Conservation (phyloP, 139 green algal species). For the Choricystis sp. region DNA sequence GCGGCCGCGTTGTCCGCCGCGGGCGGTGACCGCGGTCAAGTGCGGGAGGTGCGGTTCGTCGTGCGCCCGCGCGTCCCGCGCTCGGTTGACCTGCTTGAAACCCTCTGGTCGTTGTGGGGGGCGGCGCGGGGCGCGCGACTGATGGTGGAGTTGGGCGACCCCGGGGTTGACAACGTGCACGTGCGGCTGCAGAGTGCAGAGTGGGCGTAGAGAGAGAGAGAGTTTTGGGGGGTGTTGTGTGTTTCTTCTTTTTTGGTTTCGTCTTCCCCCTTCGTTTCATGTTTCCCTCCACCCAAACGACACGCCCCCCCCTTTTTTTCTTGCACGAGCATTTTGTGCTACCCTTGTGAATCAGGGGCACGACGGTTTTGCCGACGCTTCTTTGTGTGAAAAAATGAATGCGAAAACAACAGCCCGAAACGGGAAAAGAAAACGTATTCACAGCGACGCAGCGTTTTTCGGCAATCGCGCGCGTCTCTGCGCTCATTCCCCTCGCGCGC, state of each 20-base stretch:
- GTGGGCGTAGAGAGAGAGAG: background rate
- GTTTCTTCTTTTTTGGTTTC: background rate
- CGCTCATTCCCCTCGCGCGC: too few species aligned
- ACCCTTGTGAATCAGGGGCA: too few species aligned
- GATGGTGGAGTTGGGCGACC: background rate
- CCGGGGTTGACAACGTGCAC: background rate
- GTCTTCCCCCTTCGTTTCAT: background rate
- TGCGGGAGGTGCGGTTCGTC: background rate
- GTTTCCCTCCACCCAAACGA: background rate
- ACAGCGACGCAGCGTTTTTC: too few species aligned
- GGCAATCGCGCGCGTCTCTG: too few species aligned
- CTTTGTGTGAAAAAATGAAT: too few species aligned
- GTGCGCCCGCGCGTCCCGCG: background rate
- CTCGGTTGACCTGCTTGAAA: background rate
- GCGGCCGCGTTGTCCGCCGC: background rate
- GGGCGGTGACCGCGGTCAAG: too few species aligned
- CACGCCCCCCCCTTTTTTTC: too few species aligned
- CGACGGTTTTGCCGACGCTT: too few species aligned
- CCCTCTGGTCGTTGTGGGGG: background rate
- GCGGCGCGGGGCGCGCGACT: too few species aligned
- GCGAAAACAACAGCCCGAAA: too few species aligned
- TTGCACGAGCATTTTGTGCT: too few species aligned
- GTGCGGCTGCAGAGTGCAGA: background rate
- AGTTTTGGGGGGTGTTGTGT: background rate
- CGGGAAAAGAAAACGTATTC: too few species aligned